These are phyloP conservation scores for Cercospora sp. DNA, from an alignment of 2,329 filamentous ascomycete genomes.

Conservation along the genomic window DNA sequence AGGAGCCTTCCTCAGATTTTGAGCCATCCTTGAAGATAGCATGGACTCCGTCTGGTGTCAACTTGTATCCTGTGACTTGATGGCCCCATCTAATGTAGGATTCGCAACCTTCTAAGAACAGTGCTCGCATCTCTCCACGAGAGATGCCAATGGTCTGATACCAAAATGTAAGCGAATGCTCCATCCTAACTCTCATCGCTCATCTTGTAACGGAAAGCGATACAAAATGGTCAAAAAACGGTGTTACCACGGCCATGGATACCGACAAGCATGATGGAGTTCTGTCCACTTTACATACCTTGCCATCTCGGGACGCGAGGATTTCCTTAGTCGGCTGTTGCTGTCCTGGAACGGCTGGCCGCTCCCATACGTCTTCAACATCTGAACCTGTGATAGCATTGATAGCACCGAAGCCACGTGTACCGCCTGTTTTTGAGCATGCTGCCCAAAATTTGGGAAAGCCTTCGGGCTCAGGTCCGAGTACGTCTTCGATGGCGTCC, in stretches of 20 bases:
- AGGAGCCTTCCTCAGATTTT: slow-evolving; percentile 58
- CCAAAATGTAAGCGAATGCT: not conserved
- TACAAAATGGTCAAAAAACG: not conserved
- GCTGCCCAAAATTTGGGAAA: slow-evolving; percentile 59
- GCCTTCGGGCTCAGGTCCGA: slow-evolving; percentile 25
- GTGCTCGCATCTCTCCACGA: slow-evolving; percentile 61
- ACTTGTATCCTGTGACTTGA: slow-evolving; percentile 60
- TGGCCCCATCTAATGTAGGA: slow-evolving; percentile 56
- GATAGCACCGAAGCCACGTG: slow-evolving; percentile 50
- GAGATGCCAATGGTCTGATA: slow-evolving; percentile 59
- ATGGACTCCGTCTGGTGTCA: slow-evolving; percentile 55
- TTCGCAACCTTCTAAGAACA: slow-evolving; percentile 61
- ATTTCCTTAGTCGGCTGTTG: slow-evolving; percentile 26
- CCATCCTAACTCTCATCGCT: not conserved
- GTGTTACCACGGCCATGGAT: not conserved
- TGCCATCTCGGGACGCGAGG: slow-evolving; percentile 56
- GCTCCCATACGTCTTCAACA: slow-evolving; percentile 13
- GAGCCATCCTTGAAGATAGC: slow-evolving; percentile 62
- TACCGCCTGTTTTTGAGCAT: slow-evolving; percentile 62
- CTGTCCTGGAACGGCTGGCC: slow-evolving; percentile 1
- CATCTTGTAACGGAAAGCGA: not conserved
- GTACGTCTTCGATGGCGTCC: slow-evolving; percentile 60
- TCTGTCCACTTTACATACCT: not conserved
- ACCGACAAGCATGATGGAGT: not conserved
- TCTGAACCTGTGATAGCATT: slow-evolving; percentile 56